A percentile compares a stretch with the other conserved stretches of the same genome.
These are phyloP conservation scores for Syzygium malaccense DNA, from an alignment of 441 rosid species.

Conservation along the genomic window DNA sequence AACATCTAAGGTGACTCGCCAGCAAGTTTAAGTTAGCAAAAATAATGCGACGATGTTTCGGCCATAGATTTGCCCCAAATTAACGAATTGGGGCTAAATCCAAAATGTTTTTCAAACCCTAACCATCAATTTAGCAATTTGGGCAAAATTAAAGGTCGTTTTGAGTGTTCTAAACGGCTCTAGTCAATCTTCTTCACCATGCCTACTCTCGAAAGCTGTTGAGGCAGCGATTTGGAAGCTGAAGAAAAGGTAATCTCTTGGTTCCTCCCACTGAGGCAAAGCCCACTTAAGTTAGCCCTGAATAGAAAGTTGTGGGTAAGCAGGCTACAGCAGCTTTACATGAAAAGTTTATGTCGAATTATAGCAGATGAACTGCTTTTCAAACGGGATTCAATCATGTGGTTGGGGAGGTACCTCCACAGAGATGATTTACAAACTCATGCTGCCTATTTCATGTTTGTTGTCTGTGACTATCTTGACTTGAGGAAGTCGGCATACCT, in stretches of 20 bases:
- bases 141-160: background rate
- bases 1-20: background rate
- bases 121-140: background rate
- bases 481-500: background rate
- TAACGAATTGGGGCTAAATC: background rate
- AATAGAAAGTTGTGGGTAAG: slow-evolving; percentile 16
- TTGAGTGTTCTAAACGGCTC: background rate
- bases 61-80: background rate
- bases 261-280: slow-evolving; percentile 24
- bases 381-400: background rate
- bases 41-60: background rate
- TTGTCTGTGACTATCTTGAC: background rate
- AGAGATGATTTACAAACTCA: background rate
- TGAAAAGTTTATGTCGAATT: background rate
- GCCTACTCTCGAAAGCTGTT: background rate
- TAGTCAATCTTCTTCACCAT: background rate
- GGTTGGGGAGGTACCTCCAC: background rate
- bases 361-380: background rate
- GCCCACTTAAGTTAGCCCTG: slow-evolving; percentile 7
- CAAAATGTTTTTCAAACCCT: background rate
- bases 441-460: background rate
- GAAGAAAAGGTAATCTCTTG: slow-evolving; percentile 31
- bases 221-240: background rate
- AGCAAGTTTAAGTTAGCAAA: background rate
- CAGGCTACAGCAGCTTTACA: background rate